A percentile compares a stretch with the other conserved stretches of the same genome.
These are phyloP conservation scores for Spinellus fusiger DNA, from an alignment of 192 early-diverging fungal species.

Conservation along the genomic window DNA sequence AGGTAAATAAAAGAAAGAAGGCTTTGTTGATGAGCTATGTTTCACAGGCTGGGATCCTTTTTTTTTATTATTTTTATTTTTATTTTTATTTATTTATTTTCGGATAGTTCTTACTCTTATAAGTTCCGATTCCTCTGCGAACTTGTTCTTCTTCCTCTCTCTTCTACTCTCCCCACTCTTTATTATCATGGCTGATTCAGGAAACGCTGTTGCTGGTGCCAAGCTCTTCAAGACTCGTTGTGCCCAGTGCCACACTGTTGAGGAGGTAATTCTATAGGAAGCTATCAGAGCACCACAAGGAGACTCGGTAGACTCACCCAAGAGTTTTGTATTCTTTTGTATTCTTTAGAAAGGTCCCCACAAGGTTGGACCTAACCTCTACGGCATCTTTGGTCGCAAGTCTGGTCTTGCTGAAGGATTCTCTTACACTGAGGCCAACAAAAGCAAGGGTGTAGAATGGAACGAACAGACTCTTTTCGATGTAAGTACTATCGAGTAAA, in stretches of 20 bases:
- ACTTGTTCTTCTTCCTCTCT: not conserved
- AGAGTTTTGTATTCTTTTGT: slow-evolving; percentile 3
- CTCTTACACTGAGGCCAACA: slow-evolving; percentile 92
- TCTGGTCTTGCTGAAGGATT: slow-evolving; percentile 83
- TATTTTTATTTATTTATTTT: too few relatives aligned
- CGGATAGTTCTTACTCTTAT: not conserved
- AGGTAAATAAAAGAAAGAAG: too few relatives aligned
- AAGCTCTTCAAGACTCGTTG: slow-evolving; percentile 95
- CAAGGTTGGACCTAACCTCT: slow-evolving; percentile 96
- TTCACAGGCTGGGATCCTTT: not conserved
- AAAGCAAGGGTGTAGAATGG: slow-evolving; percentile 82
- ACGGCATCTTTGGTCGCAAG: slow-evolving; percentile 87
- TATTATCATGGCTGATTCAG: slow-evolving; percentile 11
- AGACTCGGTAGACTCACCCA: not conserved
- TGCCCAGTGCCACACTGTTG: slow-evolving; percentile 96
- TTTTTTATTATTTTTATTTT: not conserved
- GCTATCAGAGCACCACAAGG: not conserved
- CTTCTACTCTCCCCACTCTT: slow-evolving; percentile 10
- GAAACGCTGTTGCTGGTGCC: slow-evolving; percentile 34
- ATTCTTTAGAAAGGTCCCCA: slow-evolving; percentile 63
- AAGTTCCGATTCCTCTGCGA: not conserved
- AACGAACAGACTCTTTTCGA: slow-evolving; percentile 83
- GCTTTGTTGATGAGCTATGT: too few relatives aligned
- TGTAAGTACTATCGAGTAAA: not conserved
- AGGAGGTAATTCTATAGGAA: slow-evolving; percentile 34